Evolutionary conservation across 1,139 yeast genomes (phyloP).

Genomic region (Magnusiomyces sp.): DNA sequence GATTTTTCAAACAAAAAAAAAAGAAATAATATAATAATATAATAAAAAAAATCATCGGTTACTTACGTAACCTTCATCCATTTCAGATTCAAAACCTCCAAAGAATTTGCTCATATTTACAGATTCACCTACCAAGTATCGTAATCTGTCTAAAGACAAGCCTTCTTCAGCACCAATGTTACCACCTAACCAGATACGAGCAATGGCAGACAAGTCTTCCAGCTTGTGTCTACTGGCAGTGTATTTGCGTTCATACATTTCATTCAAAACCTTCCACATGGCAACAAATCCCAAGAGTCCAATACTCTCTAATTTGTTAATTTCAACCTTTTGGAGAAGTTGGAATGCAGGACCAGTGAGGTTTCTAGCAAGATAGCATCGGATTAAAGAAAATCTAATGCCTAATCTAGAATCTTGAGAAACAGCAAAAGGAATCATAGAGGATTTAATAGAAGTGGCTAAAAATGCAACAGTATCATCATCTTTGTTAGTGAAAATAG

Average conservation of each 20-base stretch:
- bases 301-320: conserved; percentile 21
- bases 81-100: conserved; percentile 24
- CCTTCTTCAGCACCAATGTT: conserved; percentile 29
- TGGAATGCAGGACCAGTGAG: conserved; percentile 17
- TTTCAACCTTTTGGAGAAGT: conserved; percentile 18
- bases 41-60: not conserved
- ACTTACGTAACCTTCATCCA: conserved; percentile 27
- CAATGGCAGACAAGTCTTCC: conserved; percentile 22
- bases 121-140: conserved; percentile 29
- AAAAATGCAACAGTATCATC: conserved; percentile 11
- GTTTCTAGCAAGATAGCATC: conserved; percentile 19
- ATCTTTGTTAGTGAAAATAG: conserved; percentile 10
- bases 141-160: conserved; percentile 24
- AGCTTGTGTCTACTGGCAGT: conserved; percentile 9
- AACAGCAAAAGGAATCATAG: conserved; percentile 13
- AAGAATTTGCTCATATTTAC: conserved; percentile 25
- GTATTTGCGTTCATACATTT: conserved; percentile 14
- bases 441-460: conserved; percentile 13
- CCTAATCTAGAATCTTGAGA: conserved; percentile 25
- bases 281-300: conserved; percentile 32
- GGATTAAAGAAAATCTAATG: conserved; percentile 23
- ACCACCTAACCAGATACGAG: conserved; percentile 33
- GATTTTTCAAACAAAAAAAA: not conserved
- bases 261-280: conserved; percentile 19
- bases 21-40: not conserved